Conservation (phyloP, 192 early-diverging fungal genomes). For the Chytriomyces hyalinus region DNA sequence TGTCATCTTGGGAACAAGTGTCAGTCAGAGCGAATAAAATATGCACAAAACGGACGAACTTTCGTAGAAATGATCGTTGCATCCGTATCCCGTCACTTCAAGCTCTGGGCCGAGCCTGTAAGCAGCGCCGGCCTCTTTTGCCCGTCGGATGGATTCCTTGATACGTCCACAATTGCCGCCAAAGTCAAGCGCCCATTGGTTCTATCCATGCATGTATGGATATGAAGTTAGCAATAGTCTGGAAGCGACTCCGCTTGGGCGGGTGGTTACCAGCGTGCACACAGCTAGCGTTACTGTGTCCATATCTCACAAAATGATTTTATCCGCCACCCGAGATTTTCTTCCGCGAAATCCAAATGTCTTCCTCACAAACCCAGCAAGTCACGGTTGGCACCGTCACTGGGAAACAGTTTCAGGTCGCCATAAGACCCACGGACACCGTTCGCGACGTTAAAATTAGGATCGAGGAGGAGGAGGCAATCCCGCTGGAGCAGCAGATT, state of each 20-base stretch:
- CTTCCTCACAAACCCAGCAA: background rate
- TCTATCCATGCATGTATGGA: constrained; percentile 19
- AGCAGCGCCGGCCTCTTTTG: constrained; percentile 79
- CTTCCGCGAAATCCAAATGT: too few species aligned
- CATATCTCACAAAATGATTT: background rate
- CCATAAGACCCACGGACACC: constrained; percentile 39
- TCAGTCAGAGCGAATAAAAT: background rate
- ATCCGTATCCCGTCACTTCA: constrained; percentile 97
- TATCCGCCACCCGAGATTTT: background rate
- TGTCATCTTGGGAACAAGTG: constrained; percentile 72
- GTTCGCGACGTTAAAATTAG: constrained; percentile 52
- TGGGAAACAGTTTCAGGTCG: constrained; percentile 46
- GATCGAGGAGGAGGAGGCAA: constrained; percentile 50
- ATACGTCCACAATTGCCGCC: constrained; percentile 90
- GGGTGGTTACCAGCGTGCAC: constrained; percentile 63
- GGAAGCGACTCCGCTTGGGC: background rate
- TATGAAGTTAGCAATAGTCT: background rate
- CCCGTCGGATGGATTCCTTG: constrained; percentile 78
- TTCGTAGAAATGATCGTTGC: constrained; percentile 98
- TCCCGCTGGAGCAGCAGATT: constrained; percentile 49
- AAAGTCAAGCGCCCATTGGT: constrained; percentile 95
- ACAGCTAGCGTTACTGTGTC: constrained; percentile 75
- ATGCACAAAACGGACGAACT: constrained; percentile 43
- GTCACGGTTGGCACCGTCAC: constrained; percentile 51
- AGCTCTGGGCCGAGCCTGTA: constrained; percentile 94